Conservation (phyloP, 2,329 filamentous ascomycete species). For the Sclerotinia borealis region DNA sequence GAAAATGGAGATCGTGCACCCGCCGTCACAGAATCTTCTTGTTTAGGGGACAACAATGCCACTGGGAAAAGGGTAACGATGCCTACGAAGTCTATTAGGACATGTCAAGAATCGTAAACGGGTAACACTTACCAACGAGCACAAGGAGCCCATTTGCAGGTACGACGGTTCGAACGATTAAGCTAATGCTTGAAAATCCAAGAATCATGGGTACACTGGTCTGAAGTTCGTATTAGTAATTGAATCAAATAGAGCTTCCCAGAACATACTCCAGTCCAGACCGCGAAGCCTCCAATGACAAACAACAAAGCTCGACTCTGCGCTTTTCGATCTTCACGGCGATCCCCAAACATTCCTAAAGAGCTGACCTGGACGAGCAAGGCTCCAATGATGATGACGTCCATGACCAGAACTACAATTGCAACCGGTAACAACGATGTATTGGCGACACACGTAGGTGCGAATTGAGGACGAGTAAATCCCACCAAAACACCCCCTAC, state of each 20-base stretch:
- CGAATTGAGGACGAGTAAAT: constrained; percentile 30
- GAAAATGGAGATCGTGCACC: constrained; percentile 32
- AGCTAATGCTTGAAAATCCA: constrained; percentile 24
- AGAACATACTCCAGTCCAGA: constrained; percentile 30
- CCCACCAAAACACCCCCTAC: constrained; percentile 29
- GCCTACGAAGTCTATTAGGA: constrained; percentile 14
- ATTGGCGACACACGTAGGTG: constrained; percentile 29
- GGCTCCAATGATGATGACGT: constrained; percentile 28
- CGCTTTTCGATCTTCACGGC: constrained; percentile 17
- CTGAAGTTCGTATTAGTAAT: constrained; percentile 21
- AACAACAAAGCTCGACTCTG: constrained; percentile 28
- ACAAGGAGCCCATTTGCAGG: constrained; percentile 30
- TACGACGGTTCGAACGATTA: constrained; percentile 30
- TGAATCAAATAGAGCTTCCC: neutral
- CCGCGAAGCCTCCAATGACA: constrained; percentile 24
- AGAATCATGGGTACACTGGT: constrained; percentile 32
- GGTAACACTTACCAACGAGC: constrained; percentile 27
- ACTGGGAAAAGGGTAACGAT: constrained; percentile 26
- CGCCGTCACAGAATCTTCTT: constrained; percentile 24
- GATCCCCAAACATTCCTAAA: constrained; percentile 22
- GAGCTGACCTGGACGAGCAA: constrained; percentile 25
- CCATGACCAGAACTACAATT: constrained; percentile 30
- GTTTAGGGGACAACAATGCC: constrained; percentile 21
- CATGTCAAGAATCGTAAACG: neutral
- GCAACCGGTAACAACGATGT: constrained; percentile 27